phyloP scores from a whole-genome alignment of 306 rosid genomes.

The Cucurbita moschata region DNA sequence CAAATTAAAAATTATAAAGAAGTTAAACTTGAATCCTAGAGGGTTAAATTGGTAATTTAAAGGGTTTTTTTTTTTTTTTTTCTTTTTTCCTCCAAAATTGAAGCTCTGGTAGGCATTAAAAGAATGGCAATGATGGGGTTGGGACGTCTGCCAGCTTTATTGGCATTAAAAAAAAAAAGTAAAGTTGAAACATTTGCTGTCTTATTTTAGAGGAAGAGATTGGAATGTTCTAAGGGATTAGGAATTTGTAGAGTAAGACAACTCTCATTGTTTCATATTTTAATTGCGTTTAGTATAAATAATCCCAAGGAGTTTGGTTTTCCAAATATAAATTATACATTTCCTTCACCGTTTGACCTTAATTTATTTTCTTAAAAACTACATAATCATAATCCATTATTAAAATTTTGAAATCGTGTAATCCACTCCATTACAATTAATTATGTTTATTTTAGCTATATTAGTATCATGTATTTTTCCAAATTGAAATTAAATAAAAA shows the following conservation, averaged over 20 bases:
- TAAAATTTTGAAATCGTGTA: too few species aligned
- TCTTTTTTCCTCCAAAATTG: not conserved
- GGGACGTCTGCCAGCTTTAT: constrained; percentile 4
- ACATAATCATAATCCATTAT: too few species aligned
- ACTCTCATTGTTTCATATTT: not conserved
- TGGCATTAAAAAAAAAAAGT: not conserved
- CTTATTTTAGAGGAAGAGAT: not conserved
- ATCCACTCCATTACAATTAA: too few species aligned
- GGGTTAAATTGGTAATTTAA: not conserved
- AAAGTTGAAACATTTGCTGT: not conserved
- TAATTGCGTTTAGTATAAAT: not conserved
- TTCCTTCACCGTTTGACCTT: too few species aligned
- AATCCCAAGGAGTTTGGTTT: not conserved
- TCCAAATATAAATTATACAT: too few species aligned
- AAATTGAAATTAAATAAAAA: too few species aligned
- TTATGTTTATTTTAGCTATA: too few species aligned
- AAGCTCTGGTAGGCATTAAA: not conserved
- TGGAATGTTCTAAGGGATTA: not conserved
- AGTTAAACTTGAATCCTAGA: too few species aligned
- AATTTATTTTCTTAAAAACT: too few species aligned
- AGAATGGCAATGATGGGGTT: not conserved
- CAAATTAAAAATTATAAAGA: too few species aligned
- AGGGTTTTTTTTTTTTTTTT: too few species aligned
- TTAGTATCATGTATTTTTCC: too few species aligned
- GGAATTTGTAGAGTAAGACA: not conserved